Conservation (phyloP, 2,329 filamentous ascomycete genomes). For the Diaporthe citrichinensis region DNA sequence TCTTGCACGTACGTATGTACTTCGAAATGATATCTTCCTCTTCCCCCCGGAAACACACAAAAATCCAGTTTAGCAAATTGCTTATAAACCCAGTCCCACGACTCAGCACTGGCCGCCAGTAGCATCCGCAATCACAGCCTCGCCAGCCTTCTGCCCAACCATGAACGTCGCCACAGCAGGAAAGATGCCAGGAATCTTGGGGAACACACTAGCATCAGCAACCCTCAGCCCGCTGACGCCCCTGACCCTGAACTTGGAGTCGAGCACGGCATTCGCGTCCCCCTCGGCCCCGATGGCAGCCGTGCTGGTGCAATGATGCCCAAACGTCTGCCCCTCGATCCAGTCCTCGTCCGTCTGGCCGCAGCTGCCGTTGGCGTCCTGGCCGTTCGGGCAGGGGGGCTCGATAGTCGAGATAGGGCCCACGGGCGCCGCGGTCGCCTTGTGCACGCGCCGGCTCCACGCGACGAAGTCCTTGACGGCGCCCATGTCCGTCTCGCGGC, state of each 20-base stretch:
- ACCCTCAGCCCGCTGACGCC: constrained; percentile 67
- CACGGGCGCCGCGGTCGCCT: constrained; percentile 38
- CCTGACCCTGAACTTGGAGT: constrained; percentile 67
- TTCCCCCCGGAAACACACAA: too few species aligned
- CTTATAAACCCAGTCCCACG: too few species aligned
- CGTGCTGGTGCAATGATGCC: constrained; percentile 69
- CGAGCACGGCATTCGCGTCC: constrained; percentile 67
- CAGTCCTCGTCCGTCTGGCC: constrained; percentile 52
- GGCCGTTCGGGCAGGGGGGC: constrained; percentile 45
- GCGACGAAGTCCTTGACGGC: constrained; percentile 54
- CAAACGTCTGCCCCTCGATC: constrained; percentile 61
- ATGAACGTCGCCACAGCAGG: constrained; percentile 68
- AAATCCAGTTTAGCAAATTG: too few species aligned
- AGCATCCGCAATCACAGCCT: constrained; percentile 61
- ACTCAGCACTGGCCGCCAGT: background rate
- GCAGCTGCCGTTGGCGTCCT: constrained; percentile 45
- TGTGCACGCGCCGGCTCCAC: constrained; percentile 48
- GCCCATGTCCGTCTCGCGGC: constrained; percentile 60
- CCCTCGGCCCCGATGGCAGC: constrained; percentile 65
- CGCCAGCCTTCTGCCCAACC: constrained; percentile 73
- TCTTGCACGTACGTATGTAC: too few species aligned
- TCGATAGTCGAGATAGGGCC: constrained; percentile 45
- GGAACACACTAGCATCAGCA: constrained; percentile 69
- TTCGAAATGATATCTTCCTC: too few species aligned
- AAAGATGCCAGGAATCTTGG: constrained; percentile 63